Evolutionary conservation across 1,139 yeast genomes (phyloP).

Genomic region (Taphrina deformans): DNA sequence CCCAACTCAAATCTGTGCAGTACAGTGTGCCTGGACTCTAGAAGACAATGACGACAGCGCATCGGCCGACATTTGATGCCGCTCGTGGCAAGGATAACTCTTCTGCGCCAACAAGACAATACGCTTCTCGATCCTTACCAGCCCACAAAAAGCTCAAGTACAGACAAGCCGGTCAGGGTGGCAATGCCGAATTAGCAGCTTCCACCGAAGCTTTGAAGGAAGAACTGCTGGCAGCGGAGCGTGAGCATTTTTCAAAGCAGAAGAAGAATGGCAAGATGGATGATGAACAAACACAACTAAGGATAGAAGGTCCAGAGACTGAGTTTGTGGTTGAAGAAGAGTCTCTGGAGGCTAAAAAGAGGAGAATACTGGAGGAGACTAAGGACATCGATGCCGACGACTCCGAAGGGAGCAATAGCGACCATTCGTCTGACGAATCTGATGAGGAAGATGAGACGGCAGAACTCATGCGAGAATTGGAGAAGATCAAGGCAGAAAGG

Average conservation of each 20-base stretch:
- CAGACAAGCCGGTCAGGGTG: constrained; percentile 50
- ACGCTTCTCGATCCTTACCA: constrained; percentile 73
- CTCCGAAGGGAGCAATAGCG: constrained; percentile 41
- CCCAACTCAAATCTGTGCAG: too few relatives aligned
- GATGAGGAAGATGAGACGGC: constrained; percentile 47
- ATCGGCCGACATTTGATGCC: constrained; percentile 74
- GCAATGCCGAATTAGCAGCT: constrained; percentile 37
- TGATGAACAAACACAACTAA: constrained; percentile 32
- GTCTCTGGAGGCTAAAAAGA: constrained; percentile 35
- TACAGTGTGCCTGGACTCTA: neutral
- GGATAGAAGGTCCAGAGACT: neutral
- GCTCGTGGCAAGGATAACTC: constrained; percentile 64
- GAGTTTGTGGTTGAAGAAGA: neutral
- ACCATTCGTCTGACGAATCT: constrained; percentile 40
- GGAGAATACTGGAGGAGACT: constrained; percentile 40
- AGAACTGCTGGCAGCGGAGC: constrained; percentile 37
- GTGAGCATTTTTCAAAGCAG: constrained; percentile 21
- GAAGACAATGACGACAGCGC: constrained; percentile 25
- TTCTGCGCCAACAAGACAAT: constrained; percentile 48
- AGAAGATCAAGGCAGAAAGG: constrained; percentile 54
- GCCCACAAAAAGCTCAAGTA: constrained; percentile 69
- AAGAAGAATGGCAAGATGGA: constrained; percentile 34
- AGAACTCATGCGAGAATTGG: constrained; percentile 56
- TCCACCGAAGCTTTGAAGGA: constrained; percentile 28
- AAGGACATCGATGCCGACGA: constrained; percentile 39